These are phyloP conservation scores for Nicotiana tabacum DNA, from an alignment of 257 asterid genomes.

Conservation along the genomic window DNA sequence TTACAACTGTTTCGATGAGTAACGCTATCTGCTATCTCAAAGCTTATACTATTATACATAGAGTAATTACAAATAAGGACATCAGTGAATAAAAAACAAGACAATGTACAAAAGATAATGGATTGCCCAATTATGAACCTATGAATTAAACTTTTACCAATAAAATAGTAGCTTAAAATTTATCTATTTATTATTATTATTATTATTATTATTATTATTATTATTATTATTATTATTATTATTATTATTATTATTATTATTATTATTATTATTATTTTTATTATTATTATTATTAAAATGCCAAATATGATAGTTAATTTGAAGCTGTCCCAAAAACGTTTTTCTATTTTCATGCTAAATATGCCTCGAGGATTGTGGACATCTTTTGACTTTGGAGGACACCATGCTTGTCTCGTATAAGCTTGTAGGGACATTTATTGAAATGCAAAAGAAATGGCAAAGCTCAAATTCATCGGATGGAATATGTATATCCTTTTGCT, in stretches of 20 bases:
- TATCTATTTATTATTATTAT: not conserved
- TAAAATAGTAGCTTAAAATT: not conserved
- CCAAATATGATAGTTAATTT: not conserved
- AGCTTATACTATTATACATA: not conserved
- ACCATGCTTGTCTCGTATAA: not conserved
- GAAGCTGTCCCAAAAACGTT: slow-evolving; percentile 4
- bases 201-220: too few relatives aligned
- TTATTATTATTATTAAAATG: not conserved
- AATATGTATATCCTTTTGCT: not conserved
- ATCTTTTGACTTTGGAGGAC: not conserved
- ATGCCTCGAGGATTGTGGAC: not conserved
- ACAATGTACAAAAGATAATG: not conserved
- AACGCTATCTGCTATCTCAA: not conserved
- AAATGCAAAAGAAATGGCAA: too few relatives aligned
- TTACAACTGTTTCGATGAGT: not conserved
- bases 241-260: too few relatives aligned
- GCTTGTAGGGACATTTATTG: not conserved
- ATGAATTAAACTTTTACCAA: not conserved
- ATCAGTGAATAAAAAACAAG: not conserved
- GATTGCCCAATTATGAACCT: slow-evolving; percentile 3
- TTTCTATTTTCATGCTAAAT: not conserved
- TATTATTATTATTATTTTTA: too few relatives aligned
- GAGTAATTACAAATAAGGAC: not conserved
- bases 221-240: too few relatives aligned
- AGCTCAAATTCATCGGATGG: too few relatives aligned